Conservation (phyloP, 768 basidiomycete species). For the Leccinellum luteum region DNA sequence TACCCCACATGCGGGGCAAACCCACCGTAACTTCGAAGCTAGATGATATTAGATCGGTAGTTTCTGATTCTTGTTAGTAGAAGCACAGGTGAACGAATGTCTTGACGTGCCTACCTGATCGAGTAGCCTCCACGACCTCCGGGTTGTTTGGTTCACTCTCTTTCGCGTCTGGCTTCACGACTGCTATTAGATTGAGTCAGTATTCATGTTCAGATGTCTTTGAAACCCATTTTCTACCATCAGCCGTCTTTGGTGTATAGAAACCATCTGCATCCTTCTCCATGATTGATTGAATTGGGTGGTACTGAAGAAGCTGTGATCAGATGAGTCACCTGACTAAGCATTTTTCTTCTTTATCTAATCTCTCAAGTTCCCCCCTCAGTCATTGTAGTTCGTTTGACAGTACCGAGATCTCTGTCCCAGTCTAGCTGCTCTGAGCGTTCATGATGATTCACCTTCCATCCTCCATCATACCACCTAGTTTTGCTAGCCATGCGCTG, state of each 20-base stretch:
- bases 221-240: constrained; percentile 34
- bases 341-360: constrained; percentile 18
- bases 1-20: neutral
- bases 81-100: neutral
- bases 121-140: constrained; percentile 16
- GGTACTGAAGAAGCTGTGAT: neutral
- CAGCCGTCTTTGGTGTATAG: constrained; percentile 50
- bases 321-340: constrained; percentile 19
- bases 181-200: constrained; percentile 14
- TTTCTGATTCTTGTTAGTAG: constrained; percentile 13
- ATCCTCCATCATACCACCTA: constrained; percentile 7
- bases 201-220: neutral
- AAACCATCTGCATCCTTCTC: constrained; percentile 82
- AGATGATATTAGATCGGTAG: constrained; percentile 69
- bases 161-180: constrained; percentile 25
- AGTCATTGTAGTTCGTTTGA: neutral
- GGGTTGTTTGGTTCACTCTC: constrained; percentile 25
- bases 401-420: neutral
- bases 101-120: constrained; percentile 20
- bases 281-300: constrained; percentile 35
- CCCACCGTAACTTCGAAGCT: constrained; percentile 80
- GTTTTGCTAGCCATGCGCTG: constrained; percentile 22
- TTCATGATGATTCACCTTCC: constrained; percentile 7
- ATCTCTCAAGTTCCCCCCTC: no score
- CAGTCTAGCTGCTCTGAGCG: neutral